phyloP scores from a whole-genome alignment of 2,329 filamentous ascomycete genomes.

The Metarhizium rileyi region DNA sequence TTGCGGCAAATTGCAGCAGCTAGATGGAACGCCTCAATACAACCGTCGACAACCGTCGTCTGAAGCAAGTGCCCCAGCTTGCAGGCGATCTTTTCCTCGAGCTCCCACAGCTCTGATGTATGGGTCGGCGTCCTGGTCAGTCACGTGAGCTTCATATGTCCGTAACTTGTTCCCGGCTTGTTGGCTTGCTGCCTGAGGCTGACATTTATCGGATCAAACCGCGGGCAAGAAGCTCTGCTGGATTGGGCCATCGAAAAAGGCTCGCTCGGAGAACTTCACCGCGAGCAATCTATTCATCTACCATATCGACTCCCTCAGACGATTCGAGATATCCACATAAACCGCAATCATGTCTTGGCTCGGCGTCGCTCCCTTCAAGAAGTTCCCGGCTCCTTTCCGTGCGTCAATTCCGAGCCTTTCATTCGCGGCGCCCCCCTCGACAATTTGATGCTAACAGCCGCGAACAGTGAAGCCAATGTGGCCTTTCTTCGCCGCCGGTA shows the following conservation, averaged over 20 bases:
- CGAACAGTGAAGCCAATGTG: conserved; percentile 73
- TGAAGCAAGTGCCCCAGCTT: no score
- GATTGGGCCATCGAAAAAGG: conserved; percentile 26
- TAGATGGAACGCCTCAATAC: no score
- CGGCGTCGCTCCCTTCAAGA: conserved; percentile 58
- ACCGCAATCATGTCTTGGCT: conserved; percentile 63
- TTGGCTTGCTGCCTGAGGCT: conserved; percentile 18
- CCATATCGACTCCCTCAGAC: conserved; percentile 17
- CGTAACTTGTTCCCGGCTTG: background rate
- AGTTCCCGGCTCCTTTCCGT: conserved; percentile 73
- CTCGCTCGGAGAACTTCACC: conserved; percentile 26
- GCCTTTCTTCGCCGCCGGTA: conserved; percentile 94
- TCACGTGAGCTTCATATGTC: background rate
- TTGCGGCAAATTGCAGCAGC: no score
- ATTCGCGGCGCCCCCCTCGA: conserved; percentile 8
- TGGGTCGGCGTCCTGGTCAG: no score
- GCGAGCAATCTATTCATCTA: background rate
- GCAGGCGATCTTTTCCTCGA: no score
- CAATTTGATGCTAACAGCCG: conserved; percentile 10
- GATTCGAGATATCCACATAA: conserved; percentile 25
- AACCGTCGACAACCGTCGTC: background rate
- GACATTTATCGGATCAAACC: conserved; percentile 19
- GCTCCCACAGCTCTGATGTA: conserved; percentile 9
- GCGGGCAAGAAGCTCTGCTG: conserved; percentile 18
- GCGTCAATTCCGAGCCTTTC: conserved; percentile 37